A percentile compares a stretch with the other conserved stretches of the same genome.
These are phyloP conservation scores for Pueraria montana DNA, from an alignment of 306 rosid genomes.

Conservation along the genomic window DNA sequence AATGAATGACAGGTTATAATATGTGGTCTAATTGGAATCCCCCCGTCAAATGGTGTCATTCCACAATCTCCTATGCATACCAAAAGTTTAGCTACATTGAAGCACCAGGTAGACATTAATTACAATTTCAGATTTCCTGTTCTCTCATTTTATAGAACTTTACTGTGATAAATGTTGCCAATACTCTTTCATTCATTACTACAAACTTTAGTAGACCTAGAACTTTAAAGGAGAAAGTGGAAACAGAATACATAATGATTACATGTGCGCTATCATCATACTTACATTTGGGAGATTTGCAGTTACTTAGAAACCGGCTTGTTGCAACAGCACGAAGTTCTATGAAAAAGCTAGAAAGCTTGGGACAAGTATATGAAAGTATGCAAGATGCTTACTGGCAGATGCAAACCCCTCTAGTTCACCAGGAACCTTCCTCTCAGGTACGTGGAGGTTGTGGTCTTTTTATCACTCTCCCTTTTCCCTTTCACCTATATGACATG, in stretches of 20 bases:
- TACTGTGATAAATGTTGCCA: slow-evolving; percentile 8
- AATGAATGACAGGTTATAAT: slow-evolving; percentile 69
- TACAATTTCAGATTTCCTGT: slow-evolving; percentile 6
- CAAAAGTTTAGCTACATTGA: slow-evolving; percentile 79
- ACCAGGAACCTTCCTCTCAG: slow-evolving; percentile 65
- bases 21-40: slow-evolving; percentile 85
- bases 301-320: slow-evolving; percentile 71
- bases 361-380: slow-evolving; percentile 75
- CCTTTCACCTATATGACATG: slow-evolving; percentile 19
- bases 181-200: background rate
- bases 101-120: slow-evolving; percentile 71
- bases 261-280: slow-evolving; percentile 1
- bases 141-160: slow-evolving; percentile 36
- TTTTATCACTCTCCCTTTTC: slow-evolving; percentile 26
- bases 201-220: background rate
- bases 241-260: slow-evolving; percentile 15
- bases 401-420: slow-evolving; percentile 73
- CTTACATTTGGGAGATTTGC: slow-evolving; percentile 42
- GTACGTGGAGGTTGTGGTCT: slow-evolving; percentile 48
- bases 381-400: slow-evolving; percentile 81
- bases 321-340: slow-evolving; percentile 66
- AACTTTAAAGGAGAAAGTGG: background rate
- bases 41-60: slow-evolving; percentile 88
- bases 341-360: slow-evolving; percentile 66
- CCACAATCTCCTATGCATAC: slow-evolving; percentile 96